Evolutionary conservation across 495 filamentous ascomycete genomes (phyloP).

Genomic region (Xylaria palmicola): DNA sequence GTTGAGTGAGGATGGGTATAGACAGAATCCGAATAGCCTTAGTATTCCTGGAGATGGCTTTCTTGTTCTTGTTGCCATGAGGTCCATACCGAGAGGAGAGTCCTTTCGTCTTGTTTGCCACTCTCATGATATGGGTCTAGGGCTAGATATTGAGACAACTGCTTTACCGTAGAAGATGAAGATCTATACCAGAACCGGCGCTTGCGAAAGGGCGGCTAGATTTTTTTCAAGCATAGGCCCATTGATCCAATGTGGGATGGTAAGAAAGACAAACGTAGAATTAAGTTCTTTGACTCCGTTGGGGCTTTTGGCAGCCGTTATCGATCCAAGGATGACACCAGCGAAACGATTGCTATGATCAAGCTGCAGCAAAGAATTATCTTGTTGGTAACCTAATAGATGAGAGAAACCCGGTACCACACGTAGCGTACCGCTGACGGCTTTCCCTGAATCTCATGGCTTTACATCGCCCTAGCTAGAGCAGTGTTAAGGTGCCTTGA

Average conservation of each 20-base stretch:
- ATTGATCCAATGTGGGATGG: slow-evolving; percentile 18
- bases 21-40: too few species aligned
- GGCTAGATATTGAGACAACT: too few species aligned
- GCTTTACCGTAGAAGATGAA: too few species aligned
- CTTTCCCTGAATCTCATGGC: neutral
- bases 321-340: slow-evolving; percentile 18
- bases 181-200: too few species aligned
- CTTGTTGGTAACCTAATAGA: slow-evolving; percentile 24
- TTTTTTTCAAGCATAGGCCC: neutral
- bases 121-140: too few species aligned
- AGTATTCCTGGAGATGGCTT: too few species aligned
- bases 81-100: too few species aligned
- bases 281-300: slow-evolving; percentile 20
- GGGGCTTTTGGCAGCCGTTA: slow-evolving; percentile 12
- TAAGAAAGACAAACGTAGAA: slow-evolving; percentile 16
- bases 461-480: slow-evolving; percentile 16
- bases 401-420: slow-evolving; percentile 4
- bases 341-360: slow-evolving; percentile 19
- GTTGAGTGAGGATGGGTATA: too few species aligned
- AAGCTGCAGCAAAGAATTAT: slow-evolving; percentile 19
- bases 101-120: too few species aligned
- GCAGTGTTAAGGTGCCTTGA: slow-evolving; percentile 15
- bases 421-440: neutral
- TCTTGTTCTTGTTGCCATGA: too few species aligned
- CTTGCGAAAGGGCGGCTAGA: too few species aligned